Conservation (phyloP, 2,329 filamentous ascomycete species). For the Plectosphaerella cucumerina region DNA sequence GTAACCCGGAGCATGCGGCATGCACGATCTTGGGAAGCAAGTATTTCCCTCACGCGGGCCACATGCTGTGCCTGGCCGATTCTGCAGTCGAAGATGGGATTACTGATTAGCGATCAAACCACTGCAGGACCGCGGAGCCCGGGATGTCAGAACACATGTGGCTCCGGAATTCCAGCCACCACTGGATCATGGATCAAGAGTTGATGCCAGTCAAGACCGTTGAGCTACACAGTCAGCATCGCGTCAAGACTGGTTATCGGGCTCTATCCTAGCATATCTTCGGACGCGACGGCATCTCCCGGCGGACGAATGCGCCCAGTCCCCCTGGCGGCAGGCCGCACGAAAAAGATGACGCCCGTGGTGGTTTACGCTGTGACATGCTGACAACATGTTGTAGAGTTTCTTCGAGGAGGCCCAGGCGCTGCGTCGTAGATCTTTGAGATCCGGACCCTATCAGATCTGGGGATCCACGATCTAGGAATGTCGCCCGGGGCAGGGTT, state of each 20-base stretch:
- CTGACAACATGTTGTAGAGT: not conserved
- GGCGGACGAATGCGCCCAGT: not conserved
- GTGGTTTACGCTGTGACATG: no score
- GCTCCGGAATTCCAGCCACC: no score
- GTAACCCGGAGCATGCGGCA: not conserved
- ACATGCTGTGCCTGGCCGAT: not conserved
- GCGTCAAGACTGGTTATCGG: no score
- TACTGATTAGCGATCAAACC: not conserved
- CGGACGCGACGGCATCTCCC: not conserved
- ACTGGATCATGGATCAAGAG: no score
- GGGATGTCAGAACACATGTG: no score
- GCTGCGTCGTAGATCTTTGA: not conserved
- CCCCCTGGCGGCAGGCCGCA: not conserved
- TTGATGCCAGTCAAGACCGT: no score
- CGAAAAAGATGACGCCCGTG: not conserved
- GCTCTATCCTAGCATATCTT: no score
- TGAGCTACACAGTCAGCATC: no score
- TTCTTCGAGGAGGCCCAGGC: not conserved
- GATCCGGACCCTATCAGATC: not conserved
- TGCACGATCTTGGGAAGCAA: no score
- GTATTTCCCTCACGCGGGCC: no score
- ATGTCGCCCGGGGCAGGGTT: constrained; percentile 5
- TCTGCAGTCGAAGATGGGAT: not conserved
- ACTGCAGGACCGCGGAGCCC: not conserved
- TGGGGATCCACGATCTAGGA: not conserved